Base-by-base conservation (phyloP, 2,329 filamentous ascomycete genomes). In the Aspergillus aculeatus region DNA sequence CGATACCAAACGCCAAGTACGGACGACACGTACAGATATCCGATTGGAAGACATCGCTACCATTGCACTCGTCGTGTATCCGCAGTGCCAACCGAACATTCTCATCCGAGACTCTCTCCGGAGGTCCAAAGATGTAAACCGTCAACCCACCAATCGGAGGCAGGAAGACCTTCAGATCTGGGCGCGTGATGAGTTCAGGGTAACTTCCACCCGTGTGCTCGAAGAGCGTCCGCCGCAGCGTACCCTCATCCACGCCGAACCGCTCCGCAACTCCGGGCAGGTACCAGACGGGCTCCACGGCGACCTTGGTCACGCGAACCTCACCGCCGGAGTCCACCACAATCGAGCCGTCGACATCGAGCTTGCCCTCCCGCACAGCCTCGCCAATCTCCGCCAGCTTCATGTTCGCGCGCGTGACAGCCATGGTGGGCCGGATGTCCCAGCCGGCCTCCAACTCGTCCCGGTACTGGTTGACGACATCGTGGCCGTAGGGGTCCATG, bases 121-220 rank as follows among this genome's bases (percentile, higher is more conserved):
- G 92, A 68, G 97, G 92, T 49, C 95, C 95, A 73, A 99, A 99
- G 77, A 92, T 95, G 79, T 99, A 98, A 9, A 98, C 95, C 0
- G 95, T 98, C 66, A 98, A 80, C 9, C 94, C 95, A 59, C 93
- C 95, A 73, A 99, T 98, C 4, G 95, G 95, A 32, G 95, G 95
- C 49, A 98, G 80, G 79, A 98, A 99, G 49, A 96, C 81, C 78
- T 99, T 98, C 78, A 98, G 93, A 72, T 98, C 95, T 49, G 88
- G 87, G 58, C 95, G 87, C 16, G 95, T 99, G 73, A 99, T 97
- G 62, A 98, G 83, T 81, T 99, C 95, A 2, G 95, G 95, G 76
- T 96, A 99, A 66, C 91, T 96, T 57, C 95, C 95, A 58, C 95
- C 95, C 1, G 93, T 98, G 70, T 97, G 90, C 73, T 98, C 95